Conservation (phyloP, 2,329 filamentous ascomycete species). For the Neonectria punicea region DNA sequence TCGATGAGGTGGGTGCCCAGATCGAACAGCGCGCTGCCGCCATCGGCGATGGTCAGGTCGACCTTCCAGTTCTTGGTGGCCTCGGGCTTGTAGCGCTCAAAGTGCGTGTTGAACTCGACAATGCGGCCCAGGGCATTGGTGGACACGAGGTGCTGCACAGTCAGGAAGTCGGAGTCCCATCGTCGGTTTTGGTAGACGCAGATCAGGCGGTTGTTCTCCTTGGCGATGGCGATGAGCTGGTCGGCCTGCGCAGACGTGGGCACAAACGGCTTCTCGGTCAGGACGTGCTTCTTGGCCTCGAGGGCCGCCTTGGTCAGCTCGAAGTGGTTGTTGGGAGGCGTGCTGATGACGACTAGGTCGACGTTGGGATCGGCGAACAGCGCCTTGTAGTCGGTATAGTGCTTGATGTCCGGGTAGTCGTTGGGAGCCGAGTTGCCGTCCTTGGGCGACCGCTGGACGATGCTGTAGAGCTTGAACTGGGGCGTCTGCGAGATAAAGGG, state of each 20-base stretch:
- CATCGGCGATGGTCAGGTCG: constrained; percentile 65
- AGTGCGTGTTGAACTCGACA: constrained; percentile 82
- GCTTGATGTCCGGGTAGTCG: constrained; percentile 73
- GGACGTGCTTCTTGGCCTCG: constrained; percentile 78
- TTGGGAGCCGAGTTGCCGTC: constrained; percentile 72
- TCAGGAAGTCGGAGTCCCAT: constrained; percentile 82
- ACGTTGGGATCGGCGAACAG: constrained; percentile 73
- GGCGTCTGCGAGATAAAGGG: constrained; percentile 76
- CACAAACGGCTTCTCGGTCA: constrained; percentile 87
- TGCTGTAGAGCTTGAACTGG: constrained; percentile 74
- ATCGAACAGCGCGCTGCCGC: constrained; percentile 77
- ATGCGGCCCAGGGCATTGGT: constrained; percentile 74
- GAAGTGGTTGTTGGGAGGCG: constrained; percentile 78
- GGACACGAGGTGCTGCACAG: constrained; percentile 70
- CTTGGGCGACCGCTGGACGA: constrained; percentile 79
- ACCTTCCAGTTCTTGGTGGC: constrained; percentile 75
- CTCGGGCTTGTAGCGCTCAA: constrained; percentile 76
- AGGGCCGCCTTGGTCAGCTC: constrained; percentile 71
- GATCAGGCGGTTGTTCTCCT: constrained; percentile 61
- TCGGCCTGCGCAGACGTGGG: constrained; percentile 75
- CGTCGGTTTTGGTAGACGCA: constrained; percentile 82
- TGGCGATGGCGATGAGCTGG: constrained; percentile 67
- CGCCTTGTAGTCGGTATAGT: constrained; percentile 70
- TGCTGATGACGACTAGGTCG: constrained; percentile 77
- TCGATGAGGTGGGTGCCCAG: constrained; percentile 81